Conservation (phyloP, 2,329 filamentous ascomycete genomes). For the Boeremia lycopersici region DNA sequence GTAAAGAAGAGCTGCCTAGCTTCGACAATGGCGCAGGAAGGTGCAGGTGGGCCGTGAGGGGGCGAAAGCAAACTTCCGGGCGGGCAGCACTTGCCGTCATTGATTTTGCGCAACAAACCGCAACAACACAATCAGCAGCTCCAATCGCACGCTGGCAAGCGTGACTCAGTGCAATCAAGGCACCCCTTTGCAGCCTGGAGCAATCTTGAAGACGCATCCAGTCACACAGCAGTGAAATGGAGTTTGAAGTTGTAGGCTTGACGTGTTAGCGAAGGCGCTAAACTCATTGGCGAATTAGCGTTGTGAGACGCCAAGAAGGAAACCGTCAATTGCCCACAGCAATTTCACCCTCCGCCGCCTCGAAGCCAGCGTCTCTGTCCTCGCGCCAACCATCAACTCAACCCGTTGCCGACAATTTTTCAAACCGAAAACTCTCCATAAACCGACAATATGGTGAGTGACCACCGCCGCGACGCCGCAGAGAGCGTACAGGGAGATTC, state of each 20-base stretch:
- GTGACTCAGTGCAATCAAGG: neutral
- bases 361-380: conserved; percentile 41
- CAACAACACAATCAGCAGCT: conserved; percentile 2
- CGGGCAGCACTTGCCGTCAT: conserved; percentile 11
- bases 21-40: conserved; percentile 2
- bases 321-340: neutral
- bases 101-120: conserved; percentile 4
- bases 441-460: conserved; percentile 50
- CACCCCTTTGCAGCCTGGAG: neutral
- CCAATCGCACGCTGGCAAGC: neutral
- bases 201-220: neutral
- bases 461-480: conserved; percentile 18
- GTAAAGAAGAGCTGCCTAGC: conserved; percentile 3
- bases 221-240: neutral
- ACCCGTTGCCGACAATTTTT: conserved; percentile 36
- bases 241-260: conserved; percentile 6
- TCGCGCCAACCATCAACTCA: conserved; percentile 45
- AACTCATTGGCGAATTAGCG: neutral
- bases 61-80: conserved; percentile 11
- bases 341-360: neutral
- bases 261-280: conserved; percentile 18
- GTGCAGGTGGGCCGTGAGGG: conserved; percentile 12
- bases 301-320: conserved; percentile 5
- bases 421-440: conserved; percentile 38
- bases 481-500: conserved; percentile 15